These are phyloP conservation scores for Microcyclospora tardicrescens DNA, from an alignment of 2,329 filamentous ascomycete species.

Conservation along the genomic window DNA sequence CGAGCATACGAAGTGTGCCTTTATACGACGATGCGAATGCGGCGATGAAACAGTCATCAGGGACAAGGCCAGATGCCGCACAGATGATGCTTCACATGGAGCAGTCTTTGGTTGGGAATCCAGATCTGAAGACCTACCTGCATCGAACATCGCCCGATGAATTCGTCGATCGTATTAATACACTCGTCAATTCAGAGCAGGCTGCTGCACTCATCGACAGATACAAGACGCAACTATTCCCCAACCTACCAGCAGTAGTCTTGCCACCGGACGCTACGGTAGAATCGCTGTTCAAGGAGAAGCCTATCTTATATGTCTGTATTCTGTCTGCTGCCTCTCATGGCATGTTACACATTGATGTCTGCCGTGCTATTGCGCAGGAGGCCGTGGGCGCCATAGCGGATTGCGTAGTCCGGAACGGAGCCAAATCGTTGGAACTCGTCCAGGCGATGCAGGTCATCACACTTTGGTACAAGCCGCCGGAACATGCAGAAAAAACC, in stretches of 20 bases:
- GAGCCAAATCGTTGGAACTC: conserved; percentile 71
- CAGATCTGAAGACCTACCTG: conserved; percentile 13
- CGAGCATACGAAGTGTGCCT: neutral
- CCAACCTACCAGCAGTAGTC: conserved; percentile 45
- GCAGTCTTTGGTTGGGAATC: conserved; percentile 2
- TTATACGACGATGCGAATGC: neutral
- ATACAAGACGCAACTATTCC: conserved; percentile 42
- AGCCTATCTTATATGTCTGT: conserved; percentile 47
- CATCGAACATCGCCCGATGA: conserved; percentile 15
- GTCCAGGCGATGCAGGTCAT: conserved; percentile 65
- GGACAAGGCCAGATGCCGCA: conserved; percentile 1
- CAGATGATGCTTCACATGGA: conserved; percentile 2
- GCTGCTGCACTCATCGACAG: conserved; percentile 45
- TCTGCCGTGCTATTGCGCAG: conserved; percentile 50
- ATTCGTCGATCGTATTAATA: conserved; percentile 25
- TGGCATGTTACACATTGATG: conserved; percentile 38
- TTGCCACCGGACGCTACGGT: conserved; percentile 43
- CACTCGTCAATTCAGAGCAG: conserved; percentile 37
- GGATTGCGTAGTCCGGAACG: conserved; percentile 59
- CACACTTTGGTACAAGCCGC: conserved; percentile 76
- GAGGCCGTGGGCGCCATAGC: conserved; percentile 63
- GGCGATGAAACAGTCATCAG: neutral
- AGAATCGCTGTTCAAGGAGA: conserved; percentile 41
- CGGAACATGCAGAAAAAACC: conserved; percentile 69
- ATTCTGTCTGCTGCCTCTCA: conserved; percentile 42